Evolutionary conservation across 768 basidiomycete genomes (phyloP).

Genomic region (Leccinum boreale): DNA sequence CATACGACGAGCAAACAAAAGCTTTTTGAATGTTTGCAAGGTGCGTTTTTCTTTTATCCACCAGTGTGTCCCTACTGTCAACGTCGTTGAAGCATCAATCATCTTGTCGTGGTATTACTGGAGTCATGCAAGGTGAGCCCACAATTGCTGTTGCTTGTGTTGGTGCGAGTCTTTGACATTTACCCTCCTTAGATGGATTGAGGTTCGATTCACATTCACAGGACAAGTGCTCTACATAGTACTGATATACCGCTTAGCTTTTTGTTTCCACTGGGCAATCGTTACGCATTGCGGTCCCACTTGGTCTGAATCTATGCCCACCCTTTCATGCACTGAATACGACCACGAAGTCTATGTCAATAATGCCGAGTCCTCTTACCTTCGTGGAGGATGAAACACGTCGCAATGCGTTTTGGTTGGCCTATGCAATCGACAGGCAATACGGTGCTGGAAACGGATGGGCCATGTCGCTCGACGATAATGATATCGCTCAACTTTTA

Average conservation of each 20-base stretch:
- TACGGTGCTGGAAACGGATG: constrained; percentile 68
- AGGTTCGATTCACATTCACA: constrained; percentile 40
- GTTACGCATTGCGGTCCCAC: constrained; percentile 57
- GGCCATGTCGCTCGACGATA: constrained; percentile 68
- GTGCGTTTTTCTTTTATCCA: constrained; percentile 30
- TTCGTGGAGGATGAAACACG: constrained; percentile 69
- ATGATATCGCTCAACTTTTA: constrained; percentile 68
- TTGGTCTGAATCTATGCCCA: constrained; percentile 65
- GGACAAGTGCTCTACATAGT: neutral
- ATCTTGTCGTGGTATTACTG: constrained; percentile 73
- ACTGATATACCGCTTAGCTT: constrained; percentile 40
- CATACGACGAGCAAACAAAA: constrained; percentile 50
- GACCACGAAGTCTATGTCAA: constrained; percentile 51
- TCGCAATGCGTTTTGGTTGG: constrained; percentile 71
- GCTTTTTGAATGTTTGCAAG: constrained; percentile 60
- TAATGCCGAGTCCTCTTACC: constrained; percentile 56
- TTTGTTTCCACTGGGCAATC: constrained; percentile 57
- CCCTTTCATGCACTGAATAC: constrained; percentile 67
- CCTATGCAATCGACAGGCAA: constrained; percentile 66
- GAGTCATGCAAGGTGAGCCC: constrained; percentile 62
- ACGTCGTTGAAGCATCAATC: constrained; percentile 45
- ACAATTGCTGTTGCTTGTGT: neutral
- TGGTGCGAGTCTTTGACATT: neutral
- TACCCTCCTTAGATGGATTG: constrained; percentile 56
- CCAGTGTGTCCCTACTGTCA: neutral